phyloP scores from a whole-genome alignment of 1,284 basidiomycete species.

The Cronartium quercuum region DNA sequence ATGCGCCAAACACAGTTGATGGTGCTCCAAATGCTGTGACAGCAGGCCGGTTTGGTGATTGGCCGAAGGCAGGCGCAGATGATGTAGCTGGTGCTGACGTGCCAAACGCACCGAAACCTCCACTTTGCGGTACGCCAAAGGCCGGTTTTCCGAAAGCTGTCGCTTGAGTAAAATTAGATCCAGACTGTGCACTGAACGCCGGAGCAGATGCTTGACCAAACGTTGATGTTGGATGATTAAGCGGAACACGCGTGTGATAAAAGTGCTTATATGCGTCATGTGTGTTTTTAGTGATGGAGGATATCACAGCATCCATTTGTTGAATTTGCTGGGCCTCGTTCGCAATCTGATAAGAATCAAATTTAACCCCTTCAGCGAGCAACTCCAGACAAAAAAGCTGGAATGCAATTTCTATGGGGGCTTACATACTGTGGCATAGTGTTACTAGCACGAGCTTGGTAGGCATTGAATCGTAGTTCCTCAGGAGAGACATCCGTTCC shows the following conservation, averaged over 20 bases:
- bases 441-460: slow-evolving; percentile 17
- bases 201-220: slow-evolving; percentile 1
- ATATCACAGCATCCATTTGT: slow-evolving; percentile 25
- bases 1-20: slow-evolving; percentile 12
- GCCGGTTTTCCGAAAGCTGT: slow-evolving; percentile 8
- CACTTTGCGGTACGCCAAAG: neutral
- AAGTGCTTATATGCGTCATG: slow-evolving; percentile 23
- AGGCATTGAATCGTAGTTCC: slow-evolving; percentile 32
- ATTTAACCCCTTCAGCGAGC: neutral
- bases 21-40: slow-evolving; percentile 28
- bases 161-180: neutral
- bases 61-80: slow-evolving; percentile 11
- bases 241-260: slow-evolving; percentile 17
- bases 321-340: slow-evolving; percentile 18
- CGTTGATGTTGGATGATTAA: slow-evolving; percentile 31
- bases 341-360: neutral
- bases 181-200: neutral
- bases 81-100: neutral
- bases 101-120: neutral
- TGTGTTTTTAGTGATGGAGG: neutral
- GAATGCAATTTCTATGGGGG: neutral
- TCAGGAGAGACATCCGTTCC: slow-evolving; percentile 27
- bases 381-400: neutral
- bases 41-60: slow-evolving; percentile 10
- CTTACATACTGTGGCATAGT: slow-evolving; percentile 34